phyloP scores from a whole-genome alignment of 106 monocot species.

The Apostasia ramifera region DNA sequence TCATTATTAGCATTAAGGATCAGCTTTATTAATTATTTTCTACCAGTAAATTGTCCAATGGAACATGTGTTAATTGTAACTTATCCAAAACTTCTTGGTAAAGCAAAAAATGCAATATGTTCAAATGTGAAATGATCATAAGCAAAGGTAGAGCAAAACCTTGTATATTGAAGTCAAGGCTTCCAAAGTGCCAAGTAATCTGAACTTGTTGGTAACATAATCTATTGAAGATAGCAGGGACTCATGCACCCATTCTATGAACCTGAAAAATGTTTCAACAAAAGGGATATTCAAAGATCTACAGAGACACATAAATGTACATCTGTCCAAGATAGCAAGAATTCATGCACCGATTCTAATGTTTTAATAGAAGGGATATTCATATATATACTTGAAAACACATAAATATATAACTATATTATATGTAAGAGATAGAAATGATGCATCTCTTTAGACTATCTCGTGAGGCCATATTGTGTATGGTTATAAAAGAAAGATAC shows the following conservation, averaged over 20 bases:
- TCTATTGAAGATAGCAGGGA: conserved; percentile 52
- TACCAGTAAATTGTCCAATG: neutral
- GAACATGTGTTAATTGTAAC: too few relatives aligned
- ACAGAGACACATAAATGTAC: too few relatives aligned
- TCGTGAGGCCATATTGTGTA: too few relatives aligned
- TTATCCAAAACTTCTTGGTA: neutral
- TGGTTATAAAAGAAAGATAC: too few relatives aligned
- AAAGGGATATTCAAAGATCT: neutral
- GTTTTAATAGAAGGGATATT: too few relatives aligned
- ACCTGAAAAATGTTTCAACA: conserved; percentile 42
- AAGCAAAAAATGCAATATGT: neutral
- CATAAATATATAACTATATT: too few relatives aligned
- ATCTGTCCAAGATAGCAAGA: too few relatives aligned
- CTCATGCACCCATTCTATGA: conserved; percentile 74
- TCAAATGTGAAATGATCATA: neutral
- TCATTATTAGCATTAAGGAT: too few relatives aligned
- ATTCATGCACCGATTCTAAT: too few relatives aligned
- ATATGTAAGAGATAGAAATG: too few relatives aligned
- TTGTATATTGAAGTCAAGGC: conserved; percentile 88
- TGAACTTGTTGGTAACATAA: conserved; percentile 53
- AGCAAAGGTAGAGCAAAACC: conserved; percentile 25
- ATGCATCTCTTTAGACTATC: too few relatives aligned
- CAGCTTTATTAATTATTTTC: neutral
- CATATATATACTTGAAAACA: too few relatives aligned
- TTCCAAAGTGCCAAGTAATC: conserved; percentile 77